Percentiles rank a stretch among this genome's conserved stretches.
These are phyloP conservation scores for Hirsutella thompsonii DNA, from an alignment of 2,329 filamentous ascomycete genomes.

Conservation along the genomic window DNA sequence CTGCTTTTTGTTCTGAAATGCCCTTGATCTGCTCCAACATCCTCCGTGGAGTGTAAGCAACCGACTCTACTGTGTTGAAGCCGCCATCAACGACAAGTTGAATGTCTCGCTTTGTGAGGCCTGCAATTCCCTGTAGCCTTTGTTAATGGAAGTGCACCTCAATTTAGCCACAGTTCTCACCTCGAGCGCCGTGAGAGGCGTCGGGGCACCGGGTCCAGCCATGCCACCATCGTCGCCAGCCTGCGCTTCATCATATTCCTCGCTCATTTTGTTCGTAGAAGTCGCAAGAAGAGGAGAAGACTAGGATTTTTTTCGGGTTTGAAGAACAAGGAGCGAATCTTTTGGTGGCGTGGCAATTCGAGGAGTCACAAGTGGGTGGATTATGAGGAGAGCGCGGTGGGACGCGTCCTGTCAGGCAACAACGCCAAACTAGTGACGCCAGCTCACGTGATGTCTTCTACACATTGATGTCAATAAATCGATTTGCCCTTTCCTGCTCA, in stretches of 20 bases:
- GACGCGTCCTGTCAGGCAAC: conserved; percentile 11
- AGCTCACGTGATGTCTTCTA: conserved; percentile 19
- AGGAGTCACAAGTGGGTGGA: too few species aligned
- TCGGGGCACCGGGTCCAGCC: conserved; percentile 84
- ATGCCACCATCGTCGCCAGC: conserved; percentile 55
- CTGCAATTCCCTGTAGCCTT: conserved; percentile 58
- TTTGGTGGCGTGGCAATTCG: not conserved
- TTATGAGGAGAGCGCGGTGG: not conserved
- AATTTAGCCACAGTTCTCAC: conserved; percentile 33
- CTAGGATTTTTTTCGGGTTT: not conserved
- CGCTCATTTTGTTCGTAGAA: conserved; percentile 24
- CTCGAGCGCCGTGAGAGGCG: conserved; percentile 74
- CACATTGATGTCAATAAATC: too few species aligned
- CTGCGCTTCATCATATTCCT: conserved; percentile 54
- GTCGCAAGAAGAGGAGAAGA: too few species aligned
- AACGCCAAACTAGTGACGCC: conserved; percentile 17
- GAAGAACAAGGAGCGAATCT: not conserved
- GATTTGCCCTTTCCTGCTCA: too few species aligned
- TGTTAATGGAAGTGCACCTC: conserved; percentile 1
- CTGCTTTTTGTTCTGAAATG: conserved; percentile 93
- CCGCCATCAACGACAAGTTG: conserved; percentile 86
- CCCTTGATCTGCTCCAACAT: conserved; percentile 91
- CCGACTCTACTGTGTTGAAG: conserved; percentile 88
- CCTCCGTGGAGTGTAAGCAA: conserved; percentile 81
- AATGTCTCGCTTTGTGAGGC: conserved; percentile 89